phyloP scores from a whole-genome alignment of 768 basidiomycete species.

The Megacollybia marginata region DNA sequence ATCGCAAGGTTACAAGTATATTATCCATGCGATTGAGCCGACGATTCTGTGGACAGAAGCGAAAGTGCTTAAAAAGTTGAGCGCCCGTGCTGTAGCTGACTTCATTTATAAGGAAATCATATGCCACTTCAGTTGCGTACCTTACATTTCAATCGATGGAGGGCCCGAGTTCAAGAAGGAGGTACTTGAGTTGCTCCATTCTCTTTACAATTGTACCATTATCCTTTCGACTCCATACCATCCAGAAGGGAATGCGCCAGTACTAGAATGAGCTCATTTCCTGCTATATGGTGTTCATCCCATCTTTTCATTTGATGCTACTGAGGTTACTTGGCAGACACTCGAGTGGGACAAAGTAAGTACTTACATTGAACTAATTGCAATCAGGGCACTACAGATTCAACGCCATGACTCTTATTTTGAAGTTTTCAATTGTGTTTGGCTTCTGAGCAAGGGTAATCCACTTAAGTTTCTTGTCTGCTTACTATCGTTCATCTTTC shows the following conservation, averaged over 20 bases:
- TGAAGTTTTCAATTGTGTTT: too few species aligned
- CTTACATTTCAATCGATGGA: slow-evolving; percentile 16
- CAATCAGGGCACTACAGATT: slow-evolving; percentile 14
- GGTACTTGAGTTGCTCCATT: slow-evolving; percentile 9
- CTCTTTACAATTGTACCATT: slow-evolving; percentile 15
- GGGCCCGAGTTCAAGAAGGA: slow-evolving; percentile 23
- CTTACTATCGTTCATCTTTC: too few species aligned
- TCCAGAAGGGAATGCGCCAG: slow-evolving; percentile 21
- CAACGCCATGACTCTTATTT: slow-evolving; percentile 12
- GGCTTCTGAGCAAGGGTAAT: too few species aligned
- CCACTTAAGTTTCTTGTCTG: too few species aligned
- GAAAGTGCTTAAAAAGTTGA: slow-evolving; percentile 3
- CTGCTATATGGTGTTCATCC: slow-evolving; percentile 23
- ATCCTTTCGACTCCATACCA: slow-evolving; percentile 21
- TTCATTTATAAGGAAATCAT: slow-evolving; percentile 25
- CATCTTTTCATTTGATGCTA: slow-evolving; percentile 19
- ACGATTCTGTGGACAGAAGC: slow-evolving; percentile 16
- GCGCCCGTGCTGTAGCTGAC: slow-evolving; percentile 9
- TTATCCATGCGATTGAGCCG: slow-evolving; percentile 19
- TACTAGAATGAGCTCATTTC: slow-evolving; percentile 22
- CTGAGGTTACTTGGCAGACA: slow-evolving; percentile 19
- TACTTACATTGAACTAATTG: slow-evolving; percentile 18
- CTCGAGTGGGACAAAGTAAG: slow-evolving; percentile 16
- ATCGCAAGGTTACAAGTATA: slow-evolving; percentile 11
- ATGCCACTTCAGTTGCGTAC: slow-evolving; percentile 15